Evolutionary conservation across 305 asterid genomes (phyloP), one percentile per base, ranked within the genome.

Genomic region (Lippia alba): DNA sequence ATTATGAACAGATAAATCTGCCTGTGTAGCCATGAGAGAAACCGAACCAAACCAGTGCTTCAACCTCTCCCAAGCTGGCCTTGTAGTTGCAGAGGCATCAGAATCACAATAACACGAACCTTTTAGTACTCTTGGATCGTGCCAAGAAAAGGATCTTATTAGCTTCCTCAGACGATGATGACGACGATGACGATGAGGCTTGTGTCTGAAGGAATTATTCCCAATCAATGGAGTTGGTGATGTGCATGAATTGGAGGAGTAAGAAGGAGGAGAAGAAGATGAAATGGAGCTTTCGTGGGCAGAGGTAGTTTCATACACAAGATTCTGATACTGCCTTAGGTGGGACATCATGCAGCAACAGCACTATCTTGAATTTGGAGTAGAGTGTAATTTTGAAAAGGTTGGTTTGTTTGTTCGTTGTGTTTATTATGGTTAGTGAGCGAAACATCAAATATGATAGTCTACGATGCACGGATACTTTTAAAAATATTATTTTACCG

Each of bases 381-480:
- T 89, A 81, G 84, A 94, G 85, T 89, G 84, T 78, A 84, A 60
- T 82, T 85, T 74, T 65, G 77, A 65, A 60, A 65, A 50, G 66
- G 53, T 40, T 66, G 15, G 12, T 63, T 70, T 57, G 20, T 24
- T 24, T 24, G 30, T n/a, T n/a, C n/a, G n/a, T 5, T 12, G 8
- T 56, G 44, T 63, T 24, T 56, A 41, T 50, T 39, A 49, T 72
- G 72, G 60, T 69, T 12, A 19, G 58, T 55, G 44, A 20, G 17
- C 9, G 19, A 46, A 45, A 46, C 6, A 15, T n/a, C n/a, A n/a
- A n/a, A n/a, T n/a, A n/a, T 58, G 4, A 33, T 8, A 50, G 12
- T 50, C n/a, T 24, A 3, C 3, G 30, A 24, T 24, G 30, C 3
- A 24, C 30, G 30, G 30, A 24, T 3, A 24, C 30, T 24, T 24